Percentiles rank a stretch among this genome's conserved stretches.
These are phyloP conservation scores for Ustilago lituana DNA, from an alignment of 1,284 basidiomycete genomes.

Conservation along the genomic window DNA sequence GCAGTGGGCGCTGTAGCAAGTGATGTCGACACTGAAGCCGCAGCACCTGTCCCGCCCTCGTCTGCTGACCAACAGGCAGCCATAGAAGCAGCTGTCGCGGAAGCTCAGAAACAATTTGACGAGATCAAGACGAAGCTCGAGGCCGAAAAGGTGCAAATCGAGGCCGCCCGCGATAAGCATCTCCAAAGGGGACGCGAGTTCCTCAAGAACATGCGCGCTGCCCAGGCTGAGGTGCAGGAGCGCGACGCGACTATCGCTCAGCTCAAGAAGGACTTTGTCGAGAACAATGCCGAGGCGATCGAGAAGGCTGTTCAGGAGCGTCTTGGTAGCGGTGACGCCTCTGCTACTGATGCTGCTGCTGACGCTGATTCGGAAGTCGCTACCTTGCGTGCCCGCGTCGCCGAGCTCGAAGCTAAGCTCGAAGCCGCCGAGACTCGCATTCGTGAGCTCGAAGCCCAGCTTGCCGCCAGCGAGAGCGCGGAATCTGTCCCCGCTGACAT, in stretches of 20 bases:
- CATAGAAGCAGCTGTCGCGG: slow-evolving; percentile 41
- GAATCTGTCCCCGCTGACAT: slow-evolving; percentile 24
- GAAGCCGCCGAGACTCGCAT: slow-evolving; percentile 40
- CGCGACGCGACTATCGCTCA: slow-evolving; percentile 46
- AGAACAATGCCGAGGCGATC: slow-evolving; percentile 52
- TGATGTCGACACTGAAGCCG: slow-evolving; percentile 33
- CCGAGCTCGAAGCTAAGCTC: slow-evolving; percentile 58
- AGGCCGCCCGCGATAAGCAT: slow-evolving; percentile 41
- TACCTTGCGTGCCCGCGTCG: slow-evolving; percentile 43
- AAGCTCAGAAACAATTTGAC: slow-evolving; percentile 54
- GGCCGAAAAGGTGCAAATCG: slow-evolving; percentile 28
- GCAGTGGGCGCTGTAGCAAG: slow-evolving; percentile 20
- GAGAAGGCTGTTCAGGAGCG: slow-evolving; percentile 52
- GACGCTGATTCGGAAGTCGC: slow-evolving; percentile 22
- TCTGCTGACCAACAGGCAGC: slow-evolving; percentile 30
- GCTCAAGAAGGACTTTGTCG: slow-evolving; percentile 49
- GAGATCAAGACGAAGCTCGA: slow-evolving; percentile 48
- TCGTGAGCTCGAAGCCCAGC: slow-evolving; percentile 44
- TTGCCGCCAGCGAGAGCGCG: slow-evolving; percentile 22
- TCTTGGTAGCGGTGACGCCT: slow-evolving; percentile 9
- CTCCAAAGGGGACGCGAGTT: slow-evolving; percentile 50
- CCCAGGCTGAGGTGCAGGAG: slow-evolving; percentile 49
- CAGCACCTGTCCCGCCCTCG: slow-evolving; percentile 2
- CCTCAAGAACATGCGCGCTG: slow-evolving; percentile 37
- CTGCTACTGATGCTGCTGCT: not conserved